phyloP scores from a whole-genome alignment of 208 protist species.

The Acanthamoeba lugdunensis region DNA sequence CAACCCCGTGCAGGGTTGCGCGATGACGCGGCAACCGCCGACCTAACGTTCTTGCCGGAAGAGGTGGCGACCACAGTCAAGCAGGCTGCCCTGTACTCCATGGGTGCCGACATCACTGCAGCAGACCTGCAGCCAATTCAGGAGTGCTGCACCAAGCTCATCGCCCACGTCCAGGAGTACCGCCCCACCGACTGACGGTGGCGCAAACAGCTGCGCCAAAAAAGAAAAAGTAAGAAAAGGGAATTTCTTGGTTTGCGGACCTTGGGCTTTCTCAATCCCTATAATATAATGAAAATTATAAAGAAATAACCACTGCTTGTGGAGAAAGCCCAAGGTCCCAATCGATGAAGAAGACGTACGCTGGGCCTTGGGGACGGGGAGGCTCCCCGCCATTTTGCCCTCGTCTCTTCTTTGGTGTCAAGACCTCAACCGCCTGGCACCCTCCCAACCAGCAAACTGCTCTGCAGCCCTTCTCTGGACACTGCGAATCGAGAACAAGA shows the following conservation, averaged over 20 bases:
- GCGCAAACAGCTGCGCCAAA: too few relatives aligned
- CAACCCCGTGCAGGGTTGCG: not conserved
- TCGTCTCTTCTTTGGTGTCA: not conserved
- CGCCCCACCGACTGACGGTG: not conserved
- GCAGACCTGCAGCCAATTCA: not conserved
- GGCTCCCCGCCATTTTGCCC: not conserved
- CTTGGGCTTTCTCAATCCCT: too few relatives aligned
- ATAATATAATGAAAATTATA: too few relatives aligned
- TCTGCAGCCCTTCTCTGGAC: not conserved
- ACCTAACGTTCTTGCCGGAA: not conserved
- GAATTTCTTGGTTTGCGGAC: too few relatives aligned
- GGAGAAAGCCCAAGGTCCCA: not conserved
- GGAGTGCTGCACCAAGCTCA: not conserved
- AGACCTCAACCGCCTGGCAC: not conserved
- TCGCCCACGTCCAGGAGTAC: not conserved
- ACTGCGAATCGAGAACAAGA: too few relatives aligned
- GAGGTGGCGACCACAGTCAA: not conserved
- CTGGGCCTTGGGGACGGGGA: not conserved
- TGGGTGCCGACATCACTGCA: not conserved
- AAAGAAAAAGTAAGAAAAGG: too few relatives aligned
- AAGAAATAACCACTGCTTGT: too few relatives aligned
- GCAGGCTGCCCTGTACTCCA: not conserved
- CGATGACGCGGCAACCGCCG: not conserved
- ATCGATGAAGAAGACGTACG: not conserved
- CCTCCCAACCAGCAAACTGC: not conserved